Evolutionary conservation across 2,329 filamentous ascomycete species (phyloP), one percentile per base, ranked within the genome.

Genomic region (Alternaria rosae): DNA sequence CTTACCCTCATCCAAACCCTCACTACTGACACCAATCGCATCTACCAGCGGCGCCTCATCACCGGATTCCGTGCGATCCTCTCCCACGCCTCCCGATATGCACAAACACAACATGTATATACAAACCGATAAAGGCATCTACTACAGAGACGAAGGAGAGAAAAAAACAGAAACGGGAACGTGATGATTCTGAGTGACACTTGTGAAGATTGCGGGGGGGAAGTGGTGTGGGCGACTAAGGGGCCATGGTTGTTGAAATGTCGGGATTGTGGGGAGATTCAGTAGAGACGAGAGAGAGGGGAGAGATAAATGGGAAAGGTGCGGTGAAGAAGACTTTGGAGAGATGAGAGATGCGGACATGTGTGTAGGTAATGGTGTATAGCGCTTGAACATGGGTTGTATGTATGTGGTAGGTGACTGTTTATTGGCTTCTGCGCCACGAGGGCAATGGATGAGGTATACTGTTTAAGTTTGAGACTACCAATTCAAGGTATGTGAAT

Each of bases 211-310:
- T 58, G 58, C 43, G 54, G 54, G 4, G 54, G 58, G 15, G 38
- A 52, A 8, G 35, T 61, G 4, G 58, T 59, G 3, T 56, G 54
- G 54, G 54, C 55, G 42, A 65, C 54, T 5, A 55, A 48, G 15
- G 58, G 58, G 25, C 50, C 54, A 43, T 64, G 52, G 28, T 30
- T 54, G 44, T 30, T 65, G 51, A 28, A 56, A 17, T 65, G 62
- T 54, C 45, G 48, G 35, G 20, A 20, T 7, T 64, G 57, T 38
- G 35, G 44, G 12, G 50, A 61, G 28, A 43, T 54, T 23, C 57
- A 64, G 48, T 54, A 59, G 55, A 21, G 32, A 9, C 4, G 20
- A 26, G 6, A 1, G 25, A 23, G 25, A 11, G 21, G 52, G 5
- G 23, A 3, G 9, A 10, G 47, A 23, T 6, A 7, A 38, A 30